Evolutionary conservation across 495 filamentous ascomycete genomes (phyloP), one percentile per base, ranked within the genome.

Genomic region (Aspergillus wentii): DNA sequence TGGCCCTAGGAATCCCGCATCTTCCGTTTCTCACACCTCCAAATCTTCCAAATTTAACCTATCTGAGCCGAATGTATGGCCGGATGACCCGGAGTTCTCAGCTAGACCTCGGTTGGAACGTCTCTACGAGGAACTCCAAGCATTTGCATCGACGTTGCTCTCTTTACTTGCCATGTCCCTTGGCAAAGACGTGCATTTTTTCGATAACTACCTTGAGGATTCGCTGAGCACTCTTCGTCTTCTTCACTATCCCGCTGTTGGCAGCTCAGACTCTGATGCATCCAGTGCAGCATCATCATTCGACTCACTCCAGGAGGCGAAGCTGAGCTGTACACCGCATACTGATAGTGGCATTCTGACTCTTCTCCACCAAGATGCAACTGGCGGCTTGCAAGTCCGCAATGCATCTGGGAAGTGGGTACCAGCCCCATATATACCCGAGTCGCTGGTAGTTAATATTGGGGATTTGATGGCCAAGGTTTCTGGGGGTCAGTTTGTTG

Each of bases 401-500:
- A 61, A 67, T 26, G 47, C 61, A 3, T 45, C 52, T 1, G 62
- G 57, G 2, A 49, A 59, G 17, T 74, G 71, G 68, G 52, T 74
- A 7, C 26, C 67, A 0, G 67, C 62, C 3, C 67, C 68, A 1
- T 70, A 70, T 40, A 46, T 71, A 3, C 57, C 59, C 0, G 58
- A 56, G n/a, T 64, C 57, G 1, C 48, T 72, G 14, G 62, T 74
- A 3, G 69, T 74, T 41, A 74, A 74, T 38, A 66, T 76, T 27
- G 71, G 73, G 10, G 69, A 76, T 45, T 51, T 74, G 34, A 65
- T 70, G 60, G 57, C 61, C 11, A 52, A 46, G 30, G 63, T 72
- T 20, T 68, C 66, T 8, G 69, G 68, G 5, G 70, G 70, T 2
- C 46, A 57, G 29, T 74, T 72, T 37, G 61, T 64, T 27, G 72